A percentile compares a stretch with the other conserved stretches of the same genome.
Conservation (phyloP, 2,329 filamentous ascomycete genomes). For the Colletotrichum lentis region DNA sequence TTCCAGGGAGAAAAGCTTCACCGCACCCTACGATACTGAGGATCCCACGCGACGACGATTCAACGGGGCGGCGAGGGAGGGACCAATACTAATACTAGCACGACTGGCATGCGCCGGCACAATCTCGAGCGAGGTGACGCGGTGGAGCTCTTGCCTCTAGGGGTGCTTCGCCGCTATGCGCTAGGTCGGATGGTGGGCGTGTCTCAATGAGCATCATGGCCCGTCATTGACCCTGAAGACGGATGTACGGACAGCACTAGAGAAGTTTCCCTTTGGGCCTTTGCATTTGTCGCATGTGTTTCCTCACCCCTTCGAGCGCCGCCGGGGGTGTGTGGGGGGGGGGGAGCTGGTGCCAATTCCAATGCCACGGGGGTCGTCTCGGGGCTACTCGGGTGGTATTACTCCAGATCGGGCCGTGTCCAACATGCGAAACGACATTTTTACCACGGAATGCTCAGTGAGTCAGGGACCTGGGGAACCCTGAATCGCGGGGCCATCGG, state of each 20-base stretch:
- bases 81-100: constrained; percentile 34
- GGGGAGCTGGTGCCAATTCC: background rate
- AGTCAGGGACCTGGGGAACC: constrained; percentile 1
- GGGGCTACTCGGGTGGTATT: constrained; percentile 33
- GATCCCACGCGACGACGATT: constrained; percentile 23
- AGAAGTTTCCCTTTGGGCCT: background rate
- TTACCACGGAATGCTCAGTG: constrained; percentile 6
- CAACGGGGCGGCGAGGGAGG: constrained; percentile 25
- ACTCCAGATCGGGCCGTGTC: constrained; percentile 23
- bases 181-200: constrained; percentile 21
- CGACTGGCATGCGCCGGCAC: constrained; percentile 31
- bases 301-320: constrained; percentile 24
- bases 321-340: constrained; percentile 26
- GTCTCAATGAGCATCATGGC: constrained; percentile 20
- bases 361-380: constrained; percentile 19
- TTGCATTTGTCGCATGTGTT: constrained; percentile 31
- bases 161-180: constrained; percentile 9
- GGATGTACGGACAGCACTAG: constrained; percentile 14
- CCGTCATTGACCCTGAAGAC: constrained; percentile 31
- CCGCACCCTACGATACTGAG: constrained; percentile 17
- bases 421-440: constrained; percentile 26
- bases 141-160: constrained; percentile 18
- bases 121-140: constrained; percentile 33
- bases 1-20: constrained; percentile 33
- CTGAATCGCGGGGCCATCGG: constrained; percentile 35